Evolutionary conservation across 2,329 filamentous ascomycete species (phyloP).

Genomic region (Pseudopithomyces chartarum): DNA sequence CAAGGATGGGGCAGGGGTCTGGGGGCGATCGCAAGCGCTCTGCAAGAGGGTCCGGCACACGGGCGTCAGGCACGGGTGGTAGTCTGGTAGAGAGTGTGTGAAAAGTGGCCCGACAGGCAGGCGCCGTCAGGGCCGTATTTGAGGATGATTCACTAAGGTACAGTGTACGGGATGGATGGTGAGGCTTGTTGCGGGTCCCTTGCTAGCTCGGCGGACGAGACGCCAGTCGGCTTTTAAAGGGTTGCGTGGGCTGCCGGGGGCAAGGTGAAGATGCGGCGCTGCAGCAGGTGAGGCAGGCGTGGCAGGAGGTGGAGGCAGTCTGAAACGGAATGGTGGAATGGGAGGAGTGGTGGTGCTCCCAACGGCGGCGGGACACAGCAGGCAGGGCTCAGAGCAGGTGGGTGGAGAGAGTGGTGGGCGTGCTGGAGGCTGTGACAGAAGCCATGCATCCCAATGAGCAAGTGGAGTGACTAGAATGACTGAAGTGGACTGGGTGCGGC

Average conservation of each 20-base stretch:
- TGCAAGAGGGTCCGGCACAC: slow-evolving; percentile 32
- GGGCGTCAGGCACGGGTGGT: slow-evolving; percentile 31
- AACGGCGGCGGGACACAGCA: slow-evolving; percentile 39
- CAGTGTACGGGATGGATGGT: slow-evolving; percentile 32
- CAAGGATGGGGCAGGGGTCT: slow-evolving; percentile 35
- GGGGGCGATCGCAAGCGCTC: slow-evolving; percentile 39
- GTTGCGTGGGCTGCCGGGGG: slow-evolving; percentile 27
- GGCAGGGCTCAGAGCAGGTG: slow-evolving; percentile 28
- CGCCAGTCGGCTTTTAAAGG: slow-evolving; percentile 35
- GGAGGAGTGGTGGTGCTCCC: slow-evolving; percentile 29
- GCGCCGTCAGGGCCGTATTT: slow-evolving; percentile 30
- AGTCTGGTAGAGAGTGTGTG: slow-evolving; percentile 12
- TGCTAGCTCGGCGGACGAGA: slow-evolving; percentile 40
- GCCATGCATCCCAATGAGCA: slow-evolving; percentile 33
- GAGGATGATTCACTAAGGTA: slow-evolving; percentile 27
- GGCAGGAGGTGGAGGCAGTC: slow-evolving; percentile 34
- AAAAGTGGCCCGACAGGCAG: slow-evolving; percentile 14
- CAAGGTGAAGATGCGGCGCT: slow-evolving; percentile 31
- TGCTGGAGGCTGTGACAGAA: slow-evolving; percentile 31
- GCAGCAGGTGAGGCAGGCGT: slow-evolving; percentile 30
- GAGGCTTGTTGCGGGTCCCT: slow-evolving; percentile 34
- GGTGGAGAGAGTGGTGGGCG: slow-evolving; percentile 33
- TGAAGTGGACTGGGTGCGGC: slow-evolving; percentile 30
- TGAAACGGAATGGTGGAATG: slow-evolving; percentile 41
- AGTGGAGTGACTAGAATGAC: slow-evolving; percentile 18